Percentiles rank a stretch among this genome's conserved stretches.
Evolutionary conservation across 2,329 filamentous ascomycete genomes (phyloP).

Genomic region (Colletotrichum liaoningense): DNA sequence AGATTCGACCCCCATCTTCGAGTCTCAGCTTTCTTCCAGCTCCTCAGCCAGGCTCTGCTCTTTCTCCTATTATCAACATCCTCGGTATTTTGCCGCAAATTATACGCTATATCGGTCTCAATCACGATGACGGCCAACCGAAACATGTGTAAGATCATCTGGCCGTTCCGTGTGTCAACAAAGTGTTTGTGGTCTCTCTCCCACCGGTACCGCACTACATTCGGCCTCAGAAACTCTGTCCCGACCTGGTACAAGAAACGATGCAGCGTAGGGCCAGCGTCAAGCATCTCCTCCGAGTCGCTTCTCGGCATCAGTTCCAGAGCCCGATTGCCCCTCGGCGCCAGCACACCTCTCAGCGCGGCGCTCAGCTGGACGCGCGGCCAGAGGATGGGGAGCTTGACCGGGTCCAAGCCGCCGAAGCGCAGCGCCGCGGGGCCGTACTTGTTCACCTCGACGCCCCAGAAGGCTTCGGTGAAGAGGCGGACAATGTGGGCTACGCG

Average conservation of each 20-base stretch:
- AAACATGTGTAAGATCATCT: neutral
- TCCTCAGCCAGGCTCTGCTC: no score
- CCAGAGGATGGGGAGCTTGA: neutral
- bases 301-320: neutral
- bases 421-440: constrained; percentile 40
- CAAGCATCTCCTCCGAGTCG: neutral
- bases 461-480: constrained; percentile 42
- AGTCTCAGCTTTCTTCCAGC: no score
- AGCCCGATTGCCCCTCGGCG: neutral
- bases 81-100: no score
- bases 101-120: neutral
- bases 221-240: neutral
- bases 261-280: neutral
- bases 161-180: no score
- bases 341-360: neutral
- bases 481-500: constrained; percentile 2
- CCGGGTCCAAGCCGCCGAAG: neutral
- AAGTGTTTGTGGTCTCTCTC: neutral
- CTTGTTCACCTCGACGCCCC: constrained; percentile 39
- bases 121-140: neutral
- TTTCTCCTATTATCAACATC: no score
- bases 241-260: neutral
- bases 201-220: neutral
- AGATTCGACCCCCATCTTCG: no score
- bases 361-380: neutral